Base-by-base conservation (phyloP, 2,329 filamentous ascomycete genomes). In the Arthroderma sp. region DNA sequence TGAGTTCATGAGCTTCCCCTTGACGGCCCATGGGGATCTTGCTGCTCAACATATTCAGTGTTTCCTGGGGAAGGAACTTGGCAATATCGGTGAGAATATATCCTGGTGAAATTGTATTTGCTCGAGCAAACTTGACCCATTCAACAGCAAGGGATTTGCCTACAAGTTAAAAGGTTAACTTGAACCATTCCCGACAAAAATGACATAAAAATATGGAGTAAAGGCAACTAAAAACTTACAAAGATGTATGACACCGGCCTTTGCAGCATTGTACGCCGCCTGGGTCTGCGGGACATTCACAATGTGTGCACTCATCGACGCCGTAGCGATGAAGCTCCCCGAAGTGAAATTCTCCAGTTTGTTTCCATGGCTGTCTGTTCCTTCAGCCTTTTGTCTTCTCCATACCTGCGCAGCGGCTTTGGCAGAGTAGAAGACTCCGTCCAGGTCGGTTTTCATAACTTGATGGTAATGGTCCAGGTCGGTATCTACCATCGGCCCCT, bases 11-110 rank as follows among this genome's bases (percentile, higher is more conserved):
- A 2, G 77, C 69, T 51, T 79, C 71, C 6, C 82, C 86, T 58
- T 87, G 81, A 52, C 86, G 60, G 66, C 78, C 83, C 78, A 91
- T 83, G 6, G 83, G 83, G 36, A 82, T 88, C 73, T 83, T 88
- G 56, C 79, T 77, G 59, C 77, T 78, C 81, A 84, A 88, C 47
- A 83, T 70, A 38, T 74, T 70, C 72, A 85, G 84, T 3, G 75
- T 80, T 54, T 84, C 81, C 6, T 69, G 56, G 0, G 76, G 68
- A 6, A 78, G 71, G 57, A 84, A 86, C 53, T 71, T 66, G 8
- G 77, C 77, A 53, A 88, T 80, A 50, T 85, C 82, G 0, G 82
- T 87, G 44, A 74, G 72, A 53, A 87, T 85, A 59, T 86, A 87
- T 15, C 84, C 82, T 0, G 83, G 83, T 2, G 78, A 84, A 33